Percentiles rank a stretch among this genome's conserved stretches.
Evolutionary conservation across 2,329 filamentous ascomycete genomes (phyloP).

Genomic region (Nothophoma quercina): DNA sequence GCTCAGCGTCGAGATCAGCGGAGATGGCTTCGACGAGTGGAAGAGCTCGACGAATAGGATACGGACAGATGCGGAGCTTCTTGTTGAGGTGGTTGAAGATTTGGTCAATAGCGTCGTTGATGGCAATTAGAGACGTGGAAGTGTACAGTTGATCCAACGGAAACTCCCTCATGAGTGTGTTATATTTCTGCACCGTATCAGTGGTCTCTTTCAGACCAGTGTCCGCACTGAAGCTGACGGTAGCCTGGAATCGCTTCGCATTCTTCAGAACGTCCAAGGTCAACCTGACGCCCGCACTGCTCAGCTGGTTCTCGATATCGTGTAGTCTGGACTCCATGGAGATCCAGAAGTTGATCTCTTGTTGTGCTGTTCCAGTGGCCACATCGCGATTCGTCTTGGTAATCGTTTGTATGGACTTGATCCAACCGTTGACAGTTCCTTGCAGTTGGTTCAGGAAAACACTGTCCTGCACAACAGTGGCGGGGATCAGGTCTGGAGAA

Average conservation of each 20-base stretch:
- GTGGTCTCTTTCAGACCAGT: conserved; percentile 95
- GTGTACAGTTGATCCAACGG: conserved; percentile 93
- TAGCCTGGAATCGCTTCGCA: conserved; percentile 97
- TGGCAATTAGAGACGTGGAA: conserved; percentile 85
- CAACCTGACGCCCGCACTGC: conserved; percentile 85
- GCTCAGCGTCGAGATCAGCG: conserved; percentile 83
- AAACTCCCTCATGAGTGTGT: conserved; percentile 98
- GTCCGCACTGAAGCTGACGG: conserved; percentile 94
- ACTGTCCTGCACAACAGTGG: conserved; percentile 82
- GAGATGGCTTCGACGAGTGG: conserved; percentile 98
- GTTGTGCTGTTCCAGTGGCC: conserved; percentile 79
- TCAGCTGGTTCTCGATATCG: conserved; percentile 86
- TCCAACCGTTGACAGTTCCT: conserved; percentile 95
- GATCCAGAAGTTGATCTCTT: conserved; percentile 99
- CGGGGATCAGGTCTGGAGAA: conserved; percentile 79
- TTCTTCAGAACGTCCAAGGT: conserved; percentile 96
- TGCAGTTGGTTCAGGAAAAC: conserved; percentile 93
- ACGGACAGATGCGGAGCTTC: conserved; percentile 95
- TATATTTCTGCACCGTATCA: conserved; percentile 97
- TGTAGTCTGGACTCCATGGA: conserved; percentile 95
- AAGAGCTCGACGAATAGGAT: conserved; percentile 88
- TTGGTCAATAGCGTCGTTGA: conserved; percentile 84
- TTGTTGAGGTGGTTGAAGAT: conserved; percentile 97
- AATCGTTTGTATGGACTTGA: conserved; percentile 96
- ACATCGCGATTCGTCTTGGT: conserved; percentile 93